Evolutionary conservation across 1,139 yeast genomes (phyloP).

Genomic region (Maudiozyma humilis): DNA sequence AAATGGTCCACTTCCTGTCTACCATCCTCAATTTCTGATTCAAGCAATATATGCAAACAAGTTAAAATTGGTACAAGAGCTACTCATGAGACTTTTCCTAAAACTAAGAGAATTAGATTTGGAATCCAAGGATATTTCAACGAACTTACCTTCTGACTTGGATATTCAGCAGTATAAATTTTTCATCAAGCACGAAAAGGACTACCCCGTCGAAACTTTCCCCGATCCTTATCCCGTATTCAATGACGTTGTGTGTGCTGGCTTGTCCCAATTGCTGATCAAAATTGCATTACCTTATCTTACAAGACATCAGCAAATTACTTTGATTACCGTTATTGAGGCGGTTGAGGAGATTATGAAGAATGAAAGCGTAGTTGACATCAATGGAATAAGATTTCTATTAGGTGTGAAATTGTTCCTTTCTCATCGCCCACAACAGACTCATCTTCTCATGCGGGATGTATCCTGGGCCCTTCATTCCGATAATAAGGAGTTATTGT

Average conservation of each 20-base stretch:
- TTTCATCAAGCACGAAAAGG: constrained; percentile 17
- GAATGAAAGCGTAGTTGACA: constrained; percentile 49
- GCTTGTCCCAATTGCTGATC: constrained; percentile 53
- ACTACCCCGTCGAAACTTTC: constrained; percentile 20
- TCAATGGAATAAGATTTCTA: constrained; percentile 62
- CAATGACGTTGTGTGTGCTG: constrained; percentile 39
- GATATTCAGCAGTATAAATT: constrained; percentile 33
- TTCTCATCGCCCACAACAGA: constrained; percentile 42
- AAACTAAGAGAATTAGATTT: constrained; percentile 46
- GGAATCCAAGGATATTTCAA: constrained; percentile 29
- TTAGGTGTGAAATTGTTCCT: constrained; percentile 66
- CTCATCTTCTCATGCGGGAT: constrained; percentile 65
- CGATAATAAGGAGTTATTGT: constrained; percentile 61
- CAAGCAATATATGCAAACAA: constrained; percentile 67
- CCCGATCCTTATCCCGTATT: constrained; percentile 41
- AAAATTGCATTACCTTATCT: constrained; percentile 66
- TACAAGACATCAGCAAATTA: constrained; percentile 86
- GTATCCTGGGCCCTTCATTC: constrained; percentile 83
- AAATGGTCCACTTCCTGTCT: constrained; percentile 83
- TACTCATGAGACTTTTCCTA: constrained; percentile 48
- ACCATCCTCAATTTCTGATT: constrained; percentile 83
- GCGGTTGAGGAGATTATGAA: constrained; percentile 51
- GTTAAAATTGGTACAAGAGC: constrained; percentile 45
- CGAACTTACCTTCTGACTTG: constrained; percentile 34
- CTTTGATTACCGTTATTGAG: constrained; percentile 61